phyloP scores from a whole-genome alignment of 768 basidiomycete genomes.

The Naganishia antarctica region DNA sequence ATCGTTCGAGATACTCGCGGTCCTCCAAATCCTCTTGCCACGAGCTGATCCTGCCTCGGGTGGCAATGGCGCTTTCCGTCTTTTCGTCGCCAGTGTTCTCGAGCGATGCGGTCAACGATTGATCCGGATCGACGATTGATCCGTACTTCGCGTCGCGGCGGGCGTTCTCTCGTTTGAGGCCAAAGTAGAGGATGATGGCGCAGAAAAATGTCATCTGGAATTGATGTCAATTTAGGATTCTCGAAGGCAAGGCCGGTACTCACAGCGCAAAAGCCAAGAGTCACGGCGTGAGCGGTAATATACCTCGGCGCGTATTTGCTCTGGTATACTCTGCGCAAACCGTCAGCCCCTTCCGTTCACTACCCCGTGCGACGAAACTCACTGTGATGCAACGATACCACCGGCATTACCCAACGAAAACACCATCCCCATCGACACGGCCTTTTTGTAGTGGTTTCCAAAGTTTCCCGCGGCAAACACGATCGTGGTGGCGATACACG shows the following conservation, averaged over 20 bases:
- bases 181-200: slow-evolving; percentile 41
- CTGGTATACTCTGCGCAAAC: slow-evolving; percentile 37
- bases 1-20: slow-evolving; percentile 34
- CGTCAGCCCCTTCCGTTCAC: not conserved
- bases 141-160: slow-evolving; percentile 49
- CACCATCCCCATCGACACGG: slow-evolving; percentile 45
- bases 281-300: slow-evolving; percentile 46
- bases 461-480: slow-evolving; percentile 46
- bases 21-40: slow-evolving; percentile 31
- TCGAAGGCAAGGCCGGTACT: too few species aligned
- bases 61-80: slow-evolving; percentile 19
- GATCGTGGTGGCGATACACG: slow-evolving; percentile 49
- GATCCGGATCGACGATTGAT: slow-evolving; percentile 15
- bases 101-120: not conserved
- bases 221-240: too few species aligned
- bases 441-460: slow-evolving; percentile 40
- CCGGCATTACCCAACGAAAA: slow-evolving; percentile 47
- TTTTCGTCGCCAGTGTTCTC: not conserved
- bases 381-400: slow-evolving; percentile 45
- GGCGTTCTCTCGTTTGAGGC: slow-evolving; percentile 47
- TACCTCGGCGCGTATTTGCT: slow-evolving; percentile 38
- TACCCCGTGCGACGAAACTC: not conserved
- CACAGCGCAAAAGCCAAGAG: slow-evolving; percentile 40
- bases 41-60: slow-evolving; percentile 26
- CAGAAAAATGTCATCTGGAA: slow-evolving; percentile 37